phyloP scores from a whole-genome alignment of 257 asterid species.

The Scutellaria barbata region DNA sequence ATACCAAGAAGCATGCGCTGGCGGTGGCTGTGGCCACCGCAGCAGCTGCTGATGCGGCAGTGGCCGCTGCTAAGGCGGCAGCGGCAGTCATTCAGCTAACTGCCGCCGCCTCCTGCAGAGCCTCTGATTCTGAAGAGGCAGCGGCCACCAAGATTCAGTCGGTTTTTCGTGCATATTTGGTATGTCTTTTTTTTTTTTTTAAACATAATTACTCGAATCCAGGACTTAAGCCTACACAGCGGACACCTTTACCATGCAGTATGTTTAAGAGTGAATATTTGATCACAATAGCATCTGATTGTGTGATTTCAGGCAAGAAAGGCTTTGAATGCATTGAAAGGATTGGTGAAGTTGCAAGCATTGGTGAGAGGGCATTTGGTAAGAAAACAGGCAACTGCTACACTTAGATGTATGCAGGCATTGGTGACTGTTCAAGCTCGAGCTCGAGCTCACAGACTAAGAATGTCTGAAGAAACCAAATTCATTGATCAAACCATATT shows the following conservation, averaged over 20 bases:
- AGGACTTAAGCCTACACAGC: no score
- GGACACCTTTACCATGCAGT: no score
- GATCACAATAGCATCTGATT: no score
- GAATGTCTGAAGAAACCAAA: constrained; percentile 60
- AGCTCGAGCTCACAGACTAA: constrained; percentile 76
- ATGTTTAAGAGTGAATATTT: no score
- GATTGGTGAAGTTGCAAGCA: constrained; percentile 92
- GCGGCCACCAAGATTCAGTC: constrained; percentile 83
- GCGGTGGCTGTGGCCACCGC: constrained; percentile 75
- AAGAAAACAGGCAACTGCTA: constrained; percentile 83
- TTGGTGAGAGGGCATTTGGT: constrained; percentile 92
- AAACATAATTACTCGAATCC: no score
- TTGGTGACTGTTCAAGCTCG: constrained; percentile 76
- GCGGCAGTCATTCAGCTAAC: constrained; percentile 69
- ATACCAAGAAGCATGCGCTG: constrained; percentile 59
- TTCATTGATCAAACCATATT: constrained; percentile 49
- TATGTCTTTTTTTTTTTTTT: constrained; percentile 24
- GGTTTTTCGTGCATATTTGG: constrained; percentile 77
- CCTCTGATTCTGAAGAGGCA: constrained; percentile 48
- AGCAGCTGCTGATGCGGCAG: constrained; percentile 73
- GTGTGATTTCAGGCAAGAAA: constrained; percentile 65
- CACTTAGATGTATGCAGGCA: constrained; percentile 94
- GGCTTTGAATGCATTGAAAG: constrained; percentile 93
- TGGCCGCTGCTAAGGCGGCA: constrained; percentile 76
- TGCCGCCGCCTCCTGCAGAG: constrained; percentile 42